Conservation (phyloP, 805 yeast genomes). For the Pichia cabralensis region DNA sequence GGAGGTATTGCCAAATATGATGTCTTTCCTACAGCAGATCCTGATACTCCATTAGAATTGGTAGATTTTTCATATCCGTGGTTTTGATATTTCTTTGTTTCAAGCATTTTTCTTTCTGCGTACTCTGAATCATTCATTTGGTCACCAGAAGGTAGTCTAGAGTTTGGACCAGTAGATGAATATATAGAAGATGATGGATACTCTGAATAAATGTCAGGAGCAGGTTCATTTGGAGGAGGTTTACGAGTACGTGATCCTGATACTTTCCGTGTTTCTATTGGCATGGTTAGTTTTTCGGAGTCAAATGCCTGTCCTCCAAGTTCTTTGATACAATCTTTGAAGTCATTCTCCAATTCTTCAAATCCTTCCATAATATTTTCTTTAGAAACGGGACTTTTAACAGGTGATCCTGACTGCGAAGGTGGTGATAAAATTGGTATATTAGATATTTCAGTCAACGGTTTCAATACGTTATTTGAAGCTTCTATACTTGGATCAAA, state of each 20-base stretch:
- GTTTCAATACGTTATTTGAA: no score
- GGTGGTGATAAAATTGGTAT: conserved; percentile 4
- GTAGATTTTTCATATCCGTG: no score
- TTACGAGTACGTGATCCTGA: conserved; percentile 1
- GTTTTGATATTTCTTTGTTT: no score
- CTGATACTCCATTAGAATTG: no score
- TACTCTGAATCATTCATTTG: no score
- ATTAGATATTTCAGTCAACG: background rate
- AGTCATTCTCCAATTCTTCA: conserved; percentile 20
- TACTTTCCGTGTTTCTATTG: background rate
- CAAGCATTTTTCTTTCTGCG: no score
- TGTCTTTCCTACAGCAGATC: no score
- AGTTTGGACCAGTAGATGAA: no score
- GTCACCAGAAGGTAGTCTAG: no score
- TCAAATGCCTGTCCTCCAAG: conserved; percentile 1
- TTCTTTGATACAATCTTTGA: conserved; percentile 16
- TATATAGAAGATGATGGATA: conserved; percentile 3
- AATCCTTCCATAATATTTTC: conserved; percentile 17
- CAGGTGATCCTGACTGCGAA: background rate
- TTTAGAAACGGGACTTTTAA: conserved; percentile 13
- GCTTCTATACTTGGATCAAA: no score
- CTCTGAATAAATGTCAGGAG: conserved; percentile 1
- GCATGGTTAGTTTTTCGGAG: no score
- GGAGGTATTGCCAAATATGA: no score
- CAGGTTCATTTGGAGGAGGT: conserved; percentile 1